A percentile compares a stretch with the other conserved stretches of the same genome.
These are phyloP conservation scores for Ligustrum vulgare DNA, from an alignment of 257 asterid genomes.

Conservation along the genomic window DNA sequence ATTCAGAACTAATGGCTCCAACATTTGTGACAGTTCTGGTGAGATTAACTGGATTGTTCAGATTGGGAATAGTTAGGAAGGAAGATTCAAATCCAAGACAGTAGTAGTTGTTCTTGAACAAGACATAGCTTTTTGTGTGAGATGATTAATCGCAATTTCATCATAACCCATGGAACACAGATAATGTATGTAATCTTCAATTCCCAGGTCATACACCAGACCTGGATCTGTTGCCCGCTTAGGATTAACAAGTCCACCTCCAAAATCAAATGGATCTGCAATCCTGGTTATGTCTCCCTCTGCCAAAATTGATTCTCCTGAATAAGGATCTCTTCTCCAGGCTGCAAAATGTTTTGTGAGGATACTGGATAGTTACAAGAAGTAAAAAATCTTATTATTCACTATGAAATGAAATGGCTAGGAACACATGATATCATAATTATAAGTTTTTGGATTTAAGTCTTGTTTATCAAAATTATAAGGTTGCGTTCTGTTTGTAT, in stretches of 20 bases:
- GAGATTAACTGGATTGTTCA: constrained; percentile 11
- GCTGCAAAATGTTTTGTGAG: constrained; percentile 18
- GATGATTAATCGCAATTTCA: constrained; percentile 4
- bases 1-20: constrained; percentile 31
- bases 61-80: constrained; percentile 38
- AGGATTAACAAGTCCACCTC: constrained; percentile 35
- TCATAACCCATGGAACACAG: constrained; percentile 37
- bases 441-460: background rate
- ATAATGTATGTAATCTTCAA: constrained; percentile 32
- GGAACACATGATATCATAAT: background rate
- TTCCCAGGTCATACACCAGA: constrained; percentile 32
- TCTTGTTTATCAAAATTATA: background rate
- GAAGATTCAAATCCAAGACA: constrained; percentile 36
- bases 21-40: constrained; percentile 41
- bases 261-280: constrained; percentile 36
- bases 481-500: no score
- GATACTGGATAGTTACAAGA: background rate
- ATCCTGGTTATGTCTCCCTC: constrained; percentile 18
- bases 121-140: constrained; percentile 8
- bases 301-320: constrained; percentile 27
- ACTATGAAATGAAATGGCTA: background rate
- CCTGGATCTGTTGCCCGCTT: constrained; percentile 33
- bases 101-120: constrained; percentile 22
- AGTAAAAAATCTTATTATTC: no score
- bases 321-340: constrained; percentile 34